phyloP scores from a whole-genome alignment of 345 rosid genomes.

The Salix brachista region DNA sequence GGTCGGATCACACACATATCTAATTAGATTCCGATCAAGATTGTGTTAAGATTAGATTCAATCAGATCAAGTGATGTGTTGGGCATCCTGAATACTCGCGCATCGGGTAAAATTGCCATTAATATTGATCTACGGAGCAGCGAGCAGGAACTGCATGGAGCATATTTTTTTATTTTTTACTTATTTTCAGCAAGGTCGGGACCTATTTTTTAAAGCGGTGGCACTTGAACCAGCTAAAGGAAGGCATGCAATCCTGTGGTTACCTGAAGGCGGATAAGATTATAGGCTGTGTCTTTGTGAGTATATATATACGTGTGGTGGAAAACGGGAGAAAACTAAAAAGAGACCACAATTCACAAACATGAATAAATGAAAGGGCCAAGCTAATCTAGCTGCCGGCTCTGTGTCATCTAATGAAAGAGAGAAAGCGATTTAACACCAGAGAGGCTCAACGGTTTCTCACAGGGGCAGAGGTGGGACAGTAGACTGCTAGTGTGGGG shows the following conservation, averaged over 20 bases:
- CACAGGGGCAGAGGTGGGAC: slow-evolving; percentile 13
- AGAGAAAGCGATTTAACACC: slow-evolving; percentile 39
- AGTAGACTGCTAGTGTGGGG: slow-evolving; percentile 21
- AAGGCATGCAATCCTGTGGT: background rate
- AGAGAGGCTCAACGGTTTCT: slow-evolving; percentile 42
- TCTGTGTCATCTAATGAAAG: slow-evolving; percentile 24
- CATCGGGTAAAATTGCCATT: background rate
- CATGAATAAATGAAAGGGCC: slow-evolving; percentile 20
- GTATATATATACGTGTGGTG: too few relatives aligned
- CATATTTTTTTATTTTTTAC: too few relatives aligned
- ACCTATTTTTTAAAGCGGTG: background rate
- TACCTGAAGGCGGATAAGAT: background rate
- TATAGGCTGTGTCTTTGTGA: too few relatives aligned
- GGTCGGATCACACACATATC: too few relatives aligned
- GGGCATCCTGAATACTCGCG: too few relatives aligned
- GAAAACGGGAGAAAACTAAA: background rate
- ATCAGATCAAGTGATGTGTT: too few relatives aligned
- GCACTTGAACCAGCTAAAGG: background rate
- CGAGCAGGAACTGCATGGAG: background rate
- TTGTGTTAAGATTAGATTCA: background rate
- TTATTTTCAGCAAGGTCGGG: too few relatives aligned
- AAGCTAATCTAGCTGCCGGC: slow-evolving; percentile 13
- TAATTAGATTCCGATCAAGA: too few relatives aligned
- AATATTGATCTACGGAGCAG: background rate
- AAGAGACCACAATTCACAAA: slow-evolving; percentile 4